Evolutionary conservation across 768 basidiomycete genomes (phyloP).

Genomic region (Xerocomellus dryophilus): DNA sequence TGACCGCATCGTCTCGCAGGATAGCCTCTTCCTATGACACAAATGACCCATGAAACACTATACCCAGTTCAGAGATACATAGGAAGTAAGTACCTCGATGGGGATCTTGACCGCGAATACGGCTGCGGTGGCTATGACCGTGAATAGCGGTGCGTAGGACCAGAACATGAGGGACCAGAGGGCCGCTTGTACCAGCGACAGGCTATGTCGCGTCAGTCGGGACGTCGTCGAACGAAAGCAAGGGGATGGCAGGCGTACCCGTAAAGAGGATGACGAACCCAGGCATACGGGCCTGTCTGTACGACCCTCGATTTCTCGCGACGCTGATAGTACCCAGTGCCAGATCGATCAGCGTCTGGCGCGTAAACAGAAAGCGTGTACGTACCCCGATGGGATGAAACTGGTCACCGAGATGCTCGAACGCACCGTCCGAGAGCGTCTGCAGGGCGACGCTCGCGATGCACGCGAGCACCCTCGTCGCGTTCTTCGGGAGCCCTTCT

Average conservation of each 20-base stretch:
- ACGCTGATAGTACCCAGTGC: neutral
- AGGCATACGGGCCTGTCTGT: conserved; percentile 15
- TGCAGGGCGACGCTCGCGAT: neutral
- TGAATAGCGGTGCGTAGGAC: conserved; percentile 9
- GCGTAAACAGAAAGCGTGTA: too few species aligned
- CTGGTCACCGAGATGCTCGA: conserved; percentile 6
- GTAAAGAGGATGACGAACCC: neutral
- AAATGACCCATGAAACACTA: neutral
- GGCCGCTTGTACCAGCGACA: neutral
- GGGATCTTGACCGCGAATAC: conserved; percentile 1
- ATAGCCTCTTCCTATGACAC: conserved; percentile 7
- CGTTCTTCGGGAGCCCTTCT: neutral
- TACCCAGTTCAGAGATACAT: too few species aligned
- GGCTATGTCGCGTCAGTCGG: neutral
- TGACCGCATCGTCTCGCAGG: neutral
- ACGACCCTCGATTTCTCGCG: conserved; percentile 12
- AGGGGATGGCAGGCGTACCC: neutral
- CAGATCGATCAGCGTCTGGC: too few species aligned
- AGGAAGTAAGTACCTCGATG: conserved; percentile 1
- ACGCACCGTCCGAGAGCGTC: neutral
- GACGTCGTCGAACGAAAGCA: neutral
- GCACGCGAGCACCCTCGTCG: neutral
- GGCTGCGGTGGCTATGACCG: neutral
- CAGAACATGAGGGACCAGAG: conserved; percentile 5
- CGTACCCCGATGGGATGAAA: conserved; percentile 7